Conservation (phyloP, 805 yeast species). For the Monosporozyma servazzii region DNA sequence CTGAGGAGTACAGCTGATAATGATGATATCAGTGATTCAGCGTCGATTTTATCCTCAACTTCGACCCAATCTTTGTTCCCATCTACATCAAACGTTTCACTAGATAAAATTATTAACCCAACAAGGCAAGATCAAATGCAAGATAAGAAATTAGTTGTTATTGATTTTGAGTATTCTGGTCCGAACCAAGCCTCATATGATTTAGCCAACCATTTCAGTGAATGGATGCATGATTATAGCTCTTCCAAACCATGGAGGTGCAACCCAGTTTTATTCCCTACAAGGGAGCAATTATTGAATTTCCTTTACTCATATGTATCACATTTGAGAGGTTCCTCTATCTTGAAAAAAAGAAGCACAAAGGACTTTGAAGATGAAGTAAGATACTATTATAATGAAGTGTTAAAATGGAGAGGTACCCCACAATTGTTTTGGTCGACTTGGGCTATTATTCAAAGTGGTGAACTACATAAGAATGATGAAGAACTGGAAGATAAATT, state of each 20-base stretch:
- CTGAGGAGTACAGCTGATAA: slow-evolving; percentile 1
- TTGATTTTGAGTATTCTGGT: slow-evolving; percentile 94
- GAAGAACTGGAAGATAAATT: slow-evolving; percentile 30
- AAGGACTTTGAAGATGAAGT: slow-evolving; percentile 28
- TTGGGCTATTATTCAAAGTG: slow-evolving; percentile 88
- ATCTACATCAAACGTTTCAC: slow-evolving; percentile 17
- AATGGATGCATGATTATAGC: slow-evolving; percentile 95
- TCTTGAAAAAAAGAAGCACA: slow-evolving; percentile 9
- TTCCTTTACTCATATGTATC: slow-evolving; percentile 73
- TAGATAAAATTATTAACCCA: slow-evolving; percentile 30
- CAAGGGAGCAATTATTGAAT: slow-evolving; percentile 55
- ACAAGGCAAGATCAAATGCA: slow-evolving; percentile 35
- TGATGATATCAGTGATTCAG: background rate
- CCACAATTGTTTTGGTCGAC: slow-evolving; percentile 75
- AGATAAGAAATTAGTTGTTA: slow-evolving; percentile 76
- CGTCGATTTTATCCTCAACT: slow-evolving; percentile 1
- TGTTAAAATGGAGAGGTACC: slow-evolving; percentile 69
- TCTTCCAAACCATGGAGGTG: slow-evolving; percentile 38
- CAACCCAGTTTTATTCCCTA: slow-evolving; percentile 52
- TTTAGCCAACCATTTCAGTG: slow-evolving; percentile 85
- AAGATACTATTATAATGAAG: slow-evolving; percentile 51
- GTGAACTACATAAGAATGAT: slow-evolving; percentile 24
- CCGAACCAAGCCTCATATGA: slow-evolving; percentile 85
- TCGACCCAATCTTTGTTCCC: slow-evolving; percentile 25
- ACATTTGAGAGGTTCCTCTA: slow-evolving; percentile 32